These are phyloP conservation scores for Rhodosporidiobolus sp. DNA, from an alignment of 768 basidiomycete species.

Conservation along the genomic window DNA sequence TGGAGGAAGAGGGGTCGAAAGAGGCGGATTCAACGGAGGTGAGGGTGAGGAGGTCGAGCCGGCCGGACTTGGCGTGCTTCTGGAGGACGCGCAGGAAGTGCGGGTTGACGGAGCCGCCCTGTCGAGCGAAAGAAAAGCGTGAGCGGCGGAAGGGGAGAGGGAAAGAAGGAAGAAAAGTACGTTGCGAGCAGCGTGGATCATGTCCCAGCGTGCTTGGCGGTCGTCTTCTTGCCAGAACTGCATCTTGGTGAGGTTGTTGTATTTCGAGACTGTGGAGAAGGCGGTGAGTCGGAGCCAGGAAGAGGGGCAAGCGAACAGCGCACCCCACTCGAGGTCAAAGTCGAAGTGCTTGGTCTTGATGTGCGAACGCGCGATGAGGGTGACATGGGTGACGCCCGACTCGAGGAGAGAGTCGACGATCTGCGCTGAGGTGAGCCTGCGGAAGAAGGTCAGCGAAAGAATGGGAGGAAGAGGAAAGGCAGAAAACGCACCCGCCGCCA, in stretches of 20 bases:
- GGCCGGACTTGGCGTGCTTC: conserved; percentile 21
- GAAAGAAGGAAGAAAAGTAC: neutral
- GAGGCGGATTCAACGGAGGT: neutral
- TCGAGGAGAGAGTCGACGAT: conserved; percentile 42
- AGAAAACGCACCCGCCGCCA: conserved; percentile 41
- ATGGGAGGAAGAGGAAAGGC: neutral
- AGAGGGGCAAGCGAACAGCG: neutral
- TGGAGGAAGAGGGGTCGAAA: neutral
- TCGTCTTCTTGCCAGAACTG: conserved; percentile 36
- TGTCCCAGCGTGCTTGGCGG: conserved; percentile 15
- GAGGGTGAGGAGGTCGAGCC: conserved; percentile 15
- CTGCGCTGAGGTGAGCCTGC: conserved; percentile 43
- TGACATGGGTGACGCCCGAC: conserved; percentile 35
- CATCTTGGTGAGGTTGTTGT: conserved; percentile 33
- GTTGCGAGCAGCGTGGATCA: conserved; percentile 33
- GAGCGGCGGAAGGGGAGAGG: too few species aligned
- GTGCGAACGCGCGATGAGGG: conserved; percentile 34
- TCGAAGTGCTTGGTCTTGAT: conserved; percentile 40
- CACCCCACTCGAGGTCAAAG: conserved; percentile 22
- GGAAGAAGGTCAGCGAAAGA: neutral
- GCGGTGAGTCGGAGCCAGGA: neutral
- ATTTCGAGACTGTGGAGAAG: conserved; percentile 32
- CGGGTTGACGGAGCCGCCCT: conserved; percentile 39
- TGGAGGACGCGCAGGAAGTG: conserved; percentile 30
- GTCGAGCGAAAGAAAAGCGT: too few species aligned